Conservation (phyloP, 1,284 basidiomycete species). For the Moesziomyces sp. region DNA sequence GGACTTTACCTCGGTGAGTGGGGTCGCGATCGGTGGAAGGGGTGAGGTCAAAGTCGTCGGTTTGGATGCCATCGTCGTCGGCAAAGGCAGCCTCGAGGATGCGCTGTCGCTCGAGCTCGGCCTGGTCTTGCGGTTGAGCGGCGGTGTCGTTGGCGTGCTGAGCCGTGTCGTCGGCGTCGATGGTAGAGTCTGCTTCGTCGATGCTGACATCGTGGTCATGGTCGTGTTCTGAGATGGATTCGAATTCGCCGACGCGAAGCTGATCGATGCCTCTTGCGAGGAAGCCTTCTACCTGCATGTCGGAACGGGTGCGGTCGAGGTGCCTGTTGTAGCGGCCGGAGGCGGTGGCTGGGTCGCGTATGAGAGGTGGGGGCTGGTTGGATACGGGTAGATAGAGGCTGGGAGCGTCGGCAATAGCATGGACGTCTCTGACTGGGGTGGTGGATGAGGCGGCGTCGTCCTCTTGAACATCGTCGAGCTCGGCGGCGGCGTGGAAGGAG, state of each 20-base stretch:
- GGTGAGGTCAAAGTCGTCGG: slow-evolving; percentile 25
- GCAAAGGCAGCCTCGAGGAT: slow-evolving; percentile 47
- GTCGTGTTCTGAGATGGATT: slow-evolving; percentile 17
- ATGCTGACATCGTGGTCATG: slow-evolving; percentile 16
- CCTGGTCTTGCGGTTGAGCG: slow-evolving; percentile 7
- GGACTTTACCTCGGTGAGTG: slow-evolving; percentile 15
- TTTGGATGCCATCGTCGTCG: slow-evolving; percentile 23
- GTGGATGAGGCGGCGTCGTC: slow-evolving; percentile 26
- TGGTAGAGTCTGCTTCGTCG: slow-evolving; percentile 16
- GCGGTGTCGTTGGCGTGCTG: background rate
- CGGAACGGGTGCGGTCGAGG: slow-evolving; percentile 38
- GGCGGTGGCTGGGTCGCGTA: slow-evolving; percentile 22
- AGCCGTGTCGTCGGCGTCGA: slow-evolving; percentile 13
- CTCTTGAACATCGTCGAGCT: slow-evolving; percentile 25
- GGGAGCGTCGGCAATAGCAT: background rate
- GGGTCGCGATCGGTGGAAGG: slow-evolving; percentile 17
- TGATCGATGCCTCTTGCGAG: slow-evolving; percentile 39
- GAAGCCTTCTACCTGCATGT: slow-evolving; percentile 49
- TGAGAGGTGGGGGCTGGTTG: slow-evolving; percentile 38
- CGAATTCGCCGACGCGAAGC: slow-evolving; percentile 22
- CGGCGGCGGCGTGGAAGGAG: slow-evolving; percentile 11
- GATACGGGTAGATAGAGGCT: background rate
- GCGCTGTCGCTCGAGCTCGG: slow-evolving; percentile 39
- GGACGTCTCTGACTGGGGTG: slow-evolving; percentile 20
- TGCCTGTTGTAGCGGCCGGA: slow-evolving; percentile 16